Conservation (phyloP, 192 early-diverging fungal genomes). For the Blastocladiella britannica region DNA sequence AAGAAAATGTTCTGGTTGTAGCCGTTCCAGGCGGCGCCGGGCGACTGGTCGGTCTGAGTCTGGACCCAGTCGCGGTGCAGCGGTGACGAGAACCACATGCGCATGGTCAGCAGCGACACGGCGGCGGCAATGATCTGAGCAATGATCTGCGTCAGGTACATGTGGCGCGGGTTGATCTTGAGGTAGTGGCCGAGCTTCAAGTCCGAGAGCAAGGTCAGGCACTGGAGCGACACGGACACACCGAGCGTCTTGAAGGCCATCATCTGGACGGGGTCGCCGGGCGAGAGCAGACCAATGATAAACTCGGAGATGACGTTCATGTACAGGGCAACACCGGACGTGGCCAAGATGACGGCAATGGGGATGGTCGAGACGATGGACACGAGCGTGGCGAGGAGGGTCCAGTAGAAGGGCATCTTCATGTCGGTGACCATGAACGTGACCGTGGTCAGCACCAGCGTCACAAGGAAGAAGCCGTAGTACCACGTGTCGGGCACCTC, state of each 20-base stretch:
- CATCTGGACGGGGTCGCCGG: conserved; percentile 35
- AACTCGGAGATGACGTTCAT: conserved; percentile 36
- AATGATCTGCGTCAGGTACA: conserved; percentile 40
- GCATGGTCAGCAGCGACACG: conserved; percentile 23
- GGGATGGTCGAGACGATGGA: conserved; percentile 50
- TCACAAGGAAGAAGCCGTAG: conserved; percentile 16
- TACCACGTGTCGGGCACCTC: conserved; percentile 50
- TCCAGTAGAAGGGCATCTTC: conserved; percentile 59
- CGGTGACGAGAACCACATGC: conserved; percentile 19
- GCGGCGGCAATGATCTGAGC: conserved; percentile 35
- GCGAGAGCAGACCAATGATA: conserved; percentile 32
- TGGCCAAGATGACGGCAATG: conserved; percentile 58
- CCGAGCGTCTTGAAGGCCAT: conserved; percentile 54
- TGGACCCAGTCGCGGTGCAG: not conserved
- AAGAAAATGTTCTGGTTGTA: conserved; percentile 25
- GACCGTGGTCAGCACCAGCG: conserved; percentile 19
- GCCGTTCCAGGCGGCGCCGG: not conserved
- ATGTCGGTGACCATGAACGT: conserved; percentile 28
- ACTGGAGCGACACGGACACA: conserved; percentile 17
- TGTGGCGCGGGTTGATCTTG: conserved; percentile 41
- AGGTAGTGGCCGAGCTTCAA: conserved; percentile 45
- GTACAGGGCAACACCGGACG: conserved; percentile 20
- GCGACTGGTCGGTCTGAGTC: not conserved
- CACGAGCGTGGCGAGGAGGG: conserved; percentile 34
- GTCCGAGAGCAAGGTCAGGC: conserved; percentile 31